Conservation (phyloP, 768 basidiomycete species). For the Mrakia gelida region DNA sequence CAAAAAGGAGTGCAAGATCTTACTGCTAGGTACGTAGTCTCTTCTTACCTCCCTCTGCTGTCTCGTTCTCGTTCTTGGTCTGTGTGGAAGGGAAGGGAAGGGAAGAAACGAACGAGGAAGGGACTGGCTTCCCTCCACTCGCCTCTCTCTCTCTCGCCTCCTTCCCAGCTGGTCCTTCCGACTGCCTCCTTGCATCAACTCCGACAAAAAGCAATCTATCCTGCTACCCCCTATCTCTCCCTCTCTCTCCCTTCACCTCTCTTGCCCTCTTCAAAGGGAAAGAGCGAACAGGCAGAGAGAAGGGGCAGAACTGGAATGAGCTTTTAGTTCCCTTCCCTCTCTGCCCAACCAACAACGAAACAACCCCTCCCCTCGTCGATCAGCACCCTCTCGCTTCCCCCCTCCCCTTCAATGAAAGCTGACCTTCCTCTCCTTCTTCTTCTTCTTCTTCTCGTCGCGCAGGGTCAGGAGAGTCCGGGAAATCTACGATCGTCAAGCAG, state of each 20-base stretch:
- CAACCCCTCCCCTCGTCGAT: background rate
- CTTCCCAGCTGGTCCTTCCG: no score
- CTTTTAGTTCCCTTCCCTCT: slow-evolving; percentile 8
- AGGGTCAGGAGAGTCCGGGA: slow-evolving; percentile 95
- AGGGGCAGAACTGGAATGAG: background rate
- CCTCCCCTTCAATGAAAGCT: background rate
- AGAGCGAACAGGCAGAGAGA: no score
- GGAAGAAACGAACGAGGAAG: no score
- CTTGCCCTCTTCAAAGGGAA: no score
- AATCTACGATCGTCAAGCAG: slow-evolving; percentile 94
- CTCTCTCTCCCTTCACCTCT: no score
- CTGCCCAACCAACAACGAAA: background rate
- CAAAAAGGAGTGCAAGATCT: slow-evolving; percentile 85
- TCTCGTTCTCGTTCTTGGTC: background rate
- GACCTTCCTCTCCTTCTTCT: background rate
- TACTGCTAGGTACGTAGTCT: slow-evolving; percentile 79
- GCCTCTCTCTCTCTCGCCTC: no score
- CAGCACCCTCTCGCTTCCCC: background rate
- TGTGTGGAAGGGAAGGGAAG: no score
- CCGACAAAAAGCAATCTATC: no score
- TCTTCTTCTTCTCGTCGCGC: background rate
- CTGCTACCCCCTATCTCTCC: no score
- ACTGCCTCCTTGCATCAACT: no score
- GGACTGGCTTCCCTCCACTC: no score
- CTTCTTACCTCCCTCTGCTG: no score